phyloP scores from a whole-genome alignment of 2,329 filamentous ascomycete species.

The Trichoderma gracile region DNA sequence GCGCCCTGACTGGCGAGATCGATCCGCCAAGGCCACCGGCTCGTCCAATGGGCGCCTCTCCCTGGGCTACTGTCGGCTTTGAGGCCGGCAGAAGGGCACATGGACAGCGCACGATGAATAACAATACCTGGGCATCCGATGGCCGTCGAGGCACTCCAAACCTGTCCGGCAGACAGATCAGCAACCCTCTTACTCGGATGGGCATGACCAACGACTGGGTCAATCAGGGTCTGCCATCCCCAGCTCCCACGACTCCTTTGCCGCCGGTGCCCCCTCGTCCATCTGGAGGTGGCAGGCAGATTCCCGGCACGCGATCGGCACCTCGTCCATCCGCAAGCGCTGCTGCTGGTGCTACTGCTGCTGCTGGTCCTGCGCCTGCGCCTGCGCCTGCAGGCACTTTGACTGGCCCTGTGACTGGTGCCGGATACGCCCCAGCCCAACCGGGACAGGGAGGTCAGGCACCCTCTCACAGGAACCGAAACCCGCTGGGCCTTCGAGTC shows the following conservation, averaged over 20 bases:
- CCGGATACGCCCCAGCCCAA: background rate
- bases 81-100: background rate
- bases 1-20: slow-evolving; percentile 18
- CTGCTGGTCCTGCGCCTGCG: background rate
- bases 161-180: background rate
- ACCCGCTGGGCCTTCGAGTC: slow-evolving; percentile 32
- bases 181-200: slow-evolving; percentile 2
- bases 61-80: background rate
- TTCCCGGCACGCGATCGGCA: background rate
- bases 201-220: slow-evolving; percentile 32
- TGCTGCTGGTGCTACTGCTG: background rate
- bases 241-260: slow-evolving; percentile 30
- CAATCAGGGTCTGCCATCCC: slow-evolving; percentile 31
- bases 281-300: background rate
- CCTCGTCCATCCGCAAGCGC: background rate
- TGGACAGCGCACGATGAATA: background rate
- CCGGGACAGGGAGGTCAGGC: background rate
- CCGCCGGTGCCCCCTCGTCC: slow-evolving; percentile 35
- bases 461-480: slow-evolving; percentile 32
- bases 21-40: slow-evolving; percentile 1
- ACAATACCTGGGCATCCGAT: background rate
- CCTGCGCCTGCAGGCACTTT: slow-evolving; percentile 1
- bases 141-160: background rate
- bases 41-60: background rate
- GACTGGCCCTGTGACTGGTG: background rate